Evolutionary conservation across 805 yeast genomes (phyloP).

Genomic region (Hanseniaspora lachancei): DNA sequence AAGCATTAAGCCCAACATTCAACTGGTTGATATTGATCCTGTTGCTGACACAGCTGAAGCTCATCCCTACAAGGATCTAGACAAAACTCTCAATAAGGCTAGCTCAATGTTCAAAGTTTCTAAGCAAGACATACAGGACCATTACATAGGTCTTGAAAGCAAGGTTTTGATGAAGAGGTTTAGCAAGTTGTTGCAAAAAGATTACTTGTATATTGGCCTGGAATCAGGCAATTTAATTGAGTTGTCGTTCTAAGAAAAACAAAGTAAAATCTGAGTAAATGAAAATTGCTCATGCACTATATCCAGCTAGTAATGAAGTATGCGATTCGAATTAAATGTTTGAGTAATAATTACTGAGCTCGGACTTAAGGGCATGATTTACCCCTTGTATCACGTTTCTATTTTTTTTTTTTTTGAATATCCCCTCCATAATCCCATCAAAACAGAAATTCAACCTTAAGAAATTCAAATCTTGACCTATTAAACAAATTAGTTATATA

Average conservation of each 20-base stretch:
- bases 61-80: not conserved
- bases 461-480: too few species aligned
- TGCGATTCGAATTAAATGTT: too few species aligned
- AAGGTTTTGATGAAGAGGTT: constrained; percentile 4
- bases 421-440: too few species aligned
- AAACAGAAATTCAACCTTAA: too few species aligned
- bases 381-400: too few species aligned
- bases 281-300: too few species aligned
- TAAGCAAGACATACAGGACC: not conserved
- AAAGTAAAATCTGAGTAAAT: too few species aligned
- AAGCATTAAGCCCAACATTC: constrained; percentile 3
- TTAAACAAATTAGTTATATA: not conserved
- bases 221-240: constrained; percentile 1
- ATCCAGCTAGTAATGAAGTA: too few species aligned
- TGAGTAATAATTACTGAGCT: too few species aligned
- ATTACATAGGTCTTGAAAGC: not conserved
- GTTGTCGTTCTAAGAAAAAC: not conserved
- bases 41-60: not conserved
- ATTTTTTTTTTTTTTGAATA: too few species aligned
- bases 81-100: not conserved
- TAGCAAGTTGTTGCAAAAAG: not conserved
- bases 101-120: not conserved
- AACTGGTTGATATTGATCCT: constrained; percentile 11
- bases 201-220: not conserved
- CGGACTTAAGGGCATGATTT: too few species aligned